Evolutionary conservation across 306 rosid species (phyloP).

Genomic region (Luffa aegyptiaca): DNA sequence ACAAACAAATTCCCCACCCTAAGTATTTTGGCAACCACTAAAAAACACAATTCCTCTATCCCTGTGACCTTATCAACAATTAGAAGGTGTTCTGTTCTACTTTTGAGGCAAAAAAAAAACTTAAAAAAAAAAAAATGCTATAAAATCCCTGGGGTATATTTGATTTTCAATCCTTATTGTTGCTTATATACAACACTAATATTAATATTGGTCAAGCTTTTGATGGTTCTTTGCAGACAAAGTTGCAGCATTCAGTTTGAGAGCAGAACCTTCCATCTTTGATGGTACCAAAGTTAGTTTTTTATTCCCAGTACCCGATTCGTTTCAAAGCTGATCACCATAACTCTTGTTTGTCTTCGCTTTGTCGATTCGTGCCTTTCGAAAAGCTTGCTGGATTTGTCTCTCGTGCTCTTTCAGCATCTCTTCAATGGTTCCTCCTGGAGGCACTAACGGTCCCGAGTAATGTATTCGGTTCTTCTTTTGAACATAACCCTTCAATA

Average conservation of each 20-base stretch:
- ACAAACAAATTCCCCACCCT: background rate
- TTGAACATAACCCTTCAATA: slow-evolving; percentile 36
- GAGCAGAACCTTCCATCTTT: background rate
- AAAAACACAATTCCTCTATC: background rate
- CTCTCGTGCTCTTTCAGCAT: slow-evolving; percentile 85
- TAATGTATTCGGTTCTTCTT: slow-evolving; percentile 74
- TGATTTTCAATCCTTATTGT: background rate
- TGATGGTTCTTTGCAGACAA: background rate
- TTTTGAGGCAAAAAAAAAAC: background rate
- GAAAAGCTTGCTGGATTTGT: slow-evolving; percentile 83
- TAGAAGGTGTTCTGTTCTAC: background rate
- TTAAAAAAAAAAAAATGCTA: background rate
- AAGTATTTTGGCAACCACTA: background rate
- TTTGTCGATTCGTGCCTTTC: slow-evolving; percentile 52
- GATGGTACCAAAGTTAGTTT: background rate
- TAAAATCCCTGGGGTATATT: background rate
- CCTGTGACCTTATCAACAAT: slow-evolving; percentile 2
- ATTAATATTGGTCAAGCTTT: background rate
- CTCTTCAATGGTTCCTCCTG: slow-evolving; percentile 72
- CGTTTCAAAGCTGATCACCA: background rate
- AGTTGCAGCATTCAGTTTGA: background rate
- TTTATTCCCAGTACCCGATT: background rate
- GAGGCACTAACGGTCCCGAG: slow-evolving; percentile 83
- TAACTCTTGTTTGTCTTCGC: slow-evolving; percentile 20
- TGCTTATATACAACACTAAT: background rate